phyloP scores from a whole-genome alignment of 257 asterid genomes.

The Salvia hispanica region DNA sequence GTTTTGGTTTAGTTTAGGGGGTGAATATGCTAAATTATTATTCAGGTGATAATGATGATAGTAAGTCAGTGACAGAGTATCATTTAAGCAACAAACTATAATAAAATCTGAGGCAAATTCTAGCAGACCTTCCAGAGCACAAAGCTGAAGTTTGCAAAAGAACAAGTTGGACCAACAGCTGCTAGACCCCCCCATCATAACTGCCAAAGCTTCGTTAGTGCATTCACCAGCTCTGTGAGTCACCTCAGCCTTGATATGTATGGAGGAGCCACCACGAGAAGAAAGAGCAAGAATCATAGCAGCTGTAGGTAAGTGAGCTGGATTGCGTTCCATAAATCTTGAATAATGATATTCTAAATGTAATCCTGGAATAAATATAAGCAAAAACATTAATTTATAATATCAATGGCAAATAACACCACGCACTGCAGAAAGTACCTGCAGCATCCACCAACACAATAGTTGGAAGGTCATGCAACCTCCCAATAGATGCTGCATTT shows the following conservation, averaged over 20 bases:
- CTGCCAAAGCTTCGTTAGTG: slow-evolving; percentile 73
- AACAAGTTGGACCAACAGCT: slow-evolving; percentile 55
- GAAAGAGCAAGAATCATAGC: slow-evolving; percentile 38
- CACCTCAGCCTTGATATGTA: slow-evolving; percentile 81
- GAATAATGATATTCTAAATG: slow-evolving; percentile 33
- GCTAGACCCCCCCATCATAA: slow-evolving; percentile 64
- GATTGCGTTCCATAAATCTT: slow-evolving; percentile 33
- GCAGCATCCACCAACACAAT: slow-evolving; percentile 52
- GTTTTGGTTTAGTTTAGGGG: neutral
- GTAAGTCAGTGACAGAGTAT: neutral
- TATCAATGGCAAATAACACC: slow-evolving; percentile 7
- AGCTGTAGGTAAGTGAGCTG: slow-evolving; percentile 46
- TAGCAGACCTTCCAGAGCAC: slow-evolving; percentile 15
- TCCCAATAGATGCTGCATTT: slow-evolving; percentile 52
- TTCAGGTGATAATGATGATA: neutral
- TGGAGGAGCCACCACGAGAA: slow-evolving; percentile 52
- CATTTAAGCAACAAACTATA: slow-evolving; percentile 10
- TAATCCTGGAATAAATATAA: slow-evolving; percentile 56
- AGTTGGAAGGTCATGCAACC: slow-evolving; percentile 48
- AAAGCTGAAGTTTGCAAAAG: slow-evolving; percentile 23
- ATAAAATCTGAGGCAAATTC: slow-evolving; percentile 9
- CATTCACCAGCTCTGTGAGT: slow-evolving; percentile 52
- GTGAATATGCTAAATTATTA: neutral
- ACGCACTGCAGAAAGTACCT: slow-evolving; percentile 51
- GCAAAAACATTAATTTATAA: slow-evolving; percentile 39